Evolutionary conservation across 495 filamentous ascomycete species (phyloP), one percentile per base, ranked within the genome.

Genomic region (Aspergillus panamensis): DNA sequence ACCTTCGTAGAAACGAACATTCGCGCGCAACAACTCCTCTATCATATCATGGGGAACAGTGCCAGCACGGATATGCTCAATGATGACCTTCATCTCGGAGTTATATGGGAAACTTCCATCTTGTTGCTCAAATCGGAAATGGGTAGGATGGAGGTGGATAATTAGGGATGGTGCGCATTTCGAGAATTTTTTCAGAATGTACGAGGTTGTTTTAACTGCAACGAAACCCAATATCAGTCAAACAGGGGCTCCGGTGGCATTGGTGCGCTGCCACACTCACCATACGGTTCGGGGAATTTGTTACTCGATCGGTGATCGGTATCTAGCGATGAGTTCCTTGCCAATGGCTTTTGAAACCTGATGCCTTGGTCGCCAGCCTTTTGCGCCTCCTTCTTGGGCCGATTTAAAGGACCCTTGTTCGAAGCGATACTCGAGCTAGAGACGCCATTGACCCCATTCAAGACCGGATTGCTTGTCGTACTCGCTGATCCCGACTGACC

Each of bases 121-220:
- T 73, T 96, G 92, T 58, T 91, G 84, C 61, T 97, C 94, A 70
- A 99, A 96, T 48, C 90, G 87, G 68, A 96, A 97, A 73, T 96
- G 84, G 5, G 80, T 88, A 3, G 84, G 82, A 66, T 96, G 85
- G 1, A 99, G 75, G 72, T 97, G 92, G 35, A 99, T 73, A 42
- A 92, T 84, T 8, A 97, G 76, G 10, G 91, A 96, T 0, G 95
- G 93, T 12, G 82, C 82, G 9, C 76, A 76, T 62, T 87, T 92
- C 5, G 79, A 73, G 70, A 85, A 95, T 75, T 93, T 96, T 64
- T 82, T 84, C 2, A 98, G 81, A 47, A 98, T 90, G 65, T 96
- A 88, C 5, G 78, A 68, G 20, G 85, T 82, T 29, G 84, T 88
- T 68, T 86, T 82, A 31, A 90, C 86, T 89, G 50, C 39, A 53